phyloP scores from a whole-genome alignment of 2,329 filamentous ascomycete species.

The Fusarium marasasianum region DNA sequence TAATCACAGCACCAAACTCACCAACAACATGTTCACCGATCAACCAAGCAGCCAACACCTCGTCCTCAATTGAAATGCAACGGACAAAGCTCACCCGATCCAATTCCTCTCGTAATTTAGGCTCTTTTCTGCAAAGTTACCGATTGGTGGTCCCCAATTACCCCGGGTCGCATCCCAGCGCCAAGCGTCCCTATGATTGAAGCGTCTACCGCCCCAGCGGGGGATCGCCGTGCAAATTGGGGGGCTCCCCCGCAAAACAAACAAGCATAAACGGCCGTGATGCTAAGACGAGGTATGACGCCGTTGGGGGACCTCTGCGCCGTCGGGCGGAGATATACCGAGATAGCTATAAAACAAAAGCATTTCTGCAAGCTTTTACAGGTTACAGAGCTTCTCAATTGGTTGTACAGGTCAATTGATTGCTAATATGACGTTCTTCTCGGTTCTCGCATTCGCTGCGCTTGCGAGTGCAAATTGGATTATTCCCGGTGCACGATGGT shows the following conservation, averaged over 20 bases:
- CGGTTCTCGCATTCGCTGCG: conserved; percentile 21
- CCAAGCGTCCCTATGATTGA: conserved; percentile 30
- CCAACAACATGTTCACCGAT: not conserved
- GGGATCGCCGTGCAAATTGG: conserved; percentile 27
- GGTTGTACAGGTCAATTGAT: not conserved
- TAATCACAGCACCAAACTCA: not conserved
- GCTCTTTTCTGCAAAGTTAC: not conserved
- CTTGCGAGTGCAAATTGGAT: conserved; percentile 56
- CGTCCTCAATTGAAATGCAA: not conserved
- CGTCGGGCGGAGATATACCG: conserved; percentile 24
- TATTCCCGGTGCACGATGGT: conserved; percentile 69
- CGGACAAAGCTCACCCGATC: not conserved
- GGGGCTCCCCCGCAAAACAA: conserved; percentile 10
- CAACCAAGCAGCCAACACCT: too few relatives aligned
- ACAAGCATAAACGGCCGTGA: not conserved
- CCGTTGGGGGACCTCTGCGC: not conserved
- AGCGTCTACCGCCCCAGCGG: conserved; percentile 29
- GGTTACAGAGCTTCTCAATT: not conserved
- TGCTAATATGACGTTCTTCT: not conserved
- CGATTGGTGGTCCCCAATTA: conserved; percentile 26
- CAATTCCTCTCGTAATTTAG: not conserved
- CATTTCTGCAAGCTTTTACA: too few relatives aligned
- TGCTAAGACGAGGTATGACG: conserved; percentile 7
- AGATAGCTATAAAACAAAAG: conserved; percentile 15
- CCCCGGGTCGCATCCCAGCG: not conserved